A percentile compares a stretch with the other conserved stretches of the same genome.
Conservation (phyloP, 768 basidiomycete genomes). For the Boletus sp. region DNA sequence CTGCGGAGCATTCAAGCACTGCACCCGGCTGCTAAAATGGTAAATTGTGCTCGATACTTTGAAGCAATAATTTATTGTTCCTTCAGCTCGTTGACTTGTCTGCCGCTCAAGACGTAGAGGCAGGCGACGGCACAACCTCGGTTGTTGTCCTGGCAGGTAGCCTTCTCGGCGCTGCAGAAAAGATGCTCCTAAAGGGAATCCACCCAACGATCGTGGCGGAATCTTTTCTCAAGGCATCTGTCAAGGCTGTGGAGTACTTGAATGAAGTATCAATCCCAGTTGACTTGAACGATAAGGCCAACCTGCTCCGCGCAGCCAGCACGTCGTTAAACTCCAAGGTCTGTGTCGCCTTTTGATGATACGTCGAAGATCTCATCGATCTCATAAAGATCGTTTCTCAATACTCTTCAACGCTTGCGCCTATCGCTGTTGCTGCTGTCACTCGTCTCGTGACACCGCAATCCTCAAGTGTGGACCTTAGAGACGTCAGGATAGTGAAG, state of each 20-base stretch:
- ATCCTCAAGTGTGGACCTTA: conserved; percentile 93
- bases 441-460: conserved; percentile 85
- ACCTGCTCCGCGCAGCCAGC: conserved; percentile 86
- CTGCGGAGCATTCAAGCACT: conserved; percentile 92
- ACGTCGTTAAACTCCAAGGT: conserved; percentile 98
- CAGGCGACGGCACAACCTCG: conserved; percentile 96
- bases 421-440: conserved; percentile 96
- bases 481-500: conserved; percentile 95
- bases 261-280: conserved; percentile 92
- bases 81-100: conserved; percentile 92
- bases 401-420: conserved; percentile 97
- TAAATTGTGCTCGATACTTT: conserved; percentile 20
- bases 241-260: conserved; percentile 91
- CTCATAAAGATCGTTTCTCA: conserved; percentile 88
- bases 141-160: conserved; percentile 97
- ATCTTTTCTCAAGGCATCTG: conserved; percentile 88
- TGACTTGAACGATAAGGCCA: conserved; percentile 83
- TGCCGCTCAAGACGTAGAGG: conserved; percentile 96
- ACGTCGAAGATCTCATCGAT: conserved; percentile 8
- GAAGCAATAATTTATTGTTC: neutral
- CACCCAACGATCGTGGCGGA: conserved; percentile 98
- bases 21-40: conserved; percentile 99
- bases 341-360: conserved; percentile 6
- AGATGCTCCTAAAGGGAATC: conserved; percentile 94
- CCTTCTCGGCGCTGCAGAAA: conserved; percentile 91